These are phyloP conservation scores for Teratosphaeria gauchensis DNA, from an alignment of 2,329 filamentous ascomycete species.

Conservation along the genomic window DNA sequence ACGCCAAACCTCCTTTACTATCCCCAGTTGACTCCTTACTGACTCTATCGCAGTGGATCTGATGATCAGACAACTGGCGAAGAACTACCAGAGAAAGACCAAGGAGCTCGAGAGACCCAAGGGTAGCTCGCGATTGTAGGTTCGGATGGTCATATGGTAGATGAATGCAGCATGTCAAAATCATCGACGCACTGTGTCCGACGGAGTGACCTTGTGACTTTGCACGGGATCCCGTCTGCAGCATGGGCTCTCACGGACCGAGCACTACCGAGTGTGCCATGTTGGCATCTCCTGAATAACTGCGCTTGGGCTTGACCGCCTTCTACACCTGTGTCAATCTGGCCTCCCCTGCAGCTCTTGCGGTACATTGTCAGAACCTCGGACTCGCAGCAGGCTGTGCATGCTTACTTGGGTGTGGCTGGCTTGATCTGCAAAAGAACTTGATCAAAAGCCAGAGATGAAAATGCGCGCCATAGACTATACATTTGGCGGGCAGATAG, in stretches of 20 bases:
- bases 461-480: too few relatives aligned
- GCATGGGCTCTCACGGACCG: neutral
- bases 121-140: constrained; percentile 36
- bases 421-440: neutral
- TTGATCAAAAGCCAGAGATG: neutral
- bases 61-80: constrained; percentile 59
- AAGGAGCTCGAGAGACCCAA: constrained; percentile 39
- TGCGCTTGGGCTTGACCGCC: too few relatives aligned
- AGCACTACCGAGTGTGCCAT: neutral
- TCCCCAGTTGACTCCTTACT: neutral
- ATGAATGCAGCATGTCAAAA: neutral
- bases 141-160: neutral
- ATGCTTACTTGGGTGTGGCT: too few relatives aligned
- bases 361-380: too few relatives aligned
- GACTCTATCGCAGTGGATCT: constrained; percentile 44
- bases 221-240: too few relatives aligned
- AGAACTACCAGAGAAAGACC: constrained; percentile 54
- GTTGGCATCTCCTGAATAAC: neutral
- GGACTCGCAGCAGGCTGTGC: too few relatives aligned
- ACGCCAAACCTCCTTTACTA: neutral
- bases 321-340: too few relatives aligned
- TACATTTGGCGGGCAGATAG: too few relatives aligned
- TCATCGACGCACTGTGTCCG: neutral
- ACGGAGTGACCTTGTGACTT: neutral
- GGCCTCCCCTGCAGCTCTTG: too few relatives aligned